Percentiles rank a stretch among this genome's conserved stretches.
Conservation (phyloP, 2,329 filamentous ascomycete genomes). For the Aspergillus sp. region DNA sequence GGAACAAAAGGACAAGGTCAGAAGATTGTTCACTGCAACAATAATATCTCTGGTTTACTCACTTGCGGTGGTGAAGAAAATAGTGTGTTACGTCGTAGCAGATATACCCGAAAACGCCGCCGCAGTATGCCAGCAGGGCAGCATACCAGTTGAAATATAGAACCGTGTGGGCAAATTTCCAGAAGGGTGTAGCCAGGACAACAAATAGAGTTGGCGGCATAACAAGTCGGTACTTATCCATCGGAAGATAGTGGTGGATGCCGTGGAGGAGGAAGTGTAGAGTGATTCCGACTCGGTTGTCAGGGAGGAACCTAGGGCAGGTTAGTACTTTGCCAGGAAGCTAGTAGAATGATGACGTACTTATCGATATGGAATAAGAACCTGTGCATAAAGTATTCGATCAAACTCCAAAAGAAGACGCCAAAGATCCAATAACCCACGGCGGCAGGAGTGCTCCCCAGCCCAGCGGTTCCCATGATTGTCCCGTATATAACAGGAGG, state of each 20-base stretch:
- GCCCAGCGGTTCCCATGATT: slow-evolving; percentile 62
- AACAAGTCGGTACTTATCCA: slow-evolving; percentile 95
- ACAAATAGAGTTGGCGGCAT: slow-evolving; percentile 93
- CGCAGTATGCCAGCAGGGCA: slow-evolving; percentile 76
- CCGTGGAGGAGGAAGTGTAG: slow-evolving; percentile 92
- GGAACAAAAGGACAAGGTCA: slow-evolving; percentile 8
- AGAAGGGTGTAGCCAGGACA: slow-evolving; percentile 82
- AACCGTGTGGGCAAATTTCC: slow-evolving; percentile 79
- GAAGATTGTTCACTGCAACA: neutral
- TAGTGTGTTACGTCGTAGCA: slow-evolving; percentile 98
- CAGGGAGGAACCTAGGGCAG: slow-evolving; percentile 70
- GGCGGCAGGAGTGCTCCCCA: slow-evolving; percentile 51
- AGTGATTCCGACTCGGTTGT: slow-evolving; percentile 84
- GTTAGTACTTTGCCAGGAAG: slow-evolving; percentile 17
- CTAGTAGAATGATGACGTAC: slow-evolving; percentile 52
- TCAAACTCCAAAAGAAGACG: slow-evolving; percentile 77
- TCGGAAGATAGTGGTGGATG: slow-evolving; percentile 97
- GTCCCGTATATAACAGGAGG: slow-evolving; percentile 76
- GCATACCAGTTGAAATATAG: slow-evolving; percentile 85
- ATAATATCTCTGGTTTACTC: slow-evolving; percentile 34
- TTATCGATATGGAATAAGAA: slow-evolving; percentile 92
- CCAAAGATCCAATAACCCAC: slow-evolving; percentile 69
- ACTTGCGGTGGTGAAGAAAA: slow-evolving; percentile 94
- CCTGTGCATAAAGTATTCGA: slow-evolving; percentile 86
- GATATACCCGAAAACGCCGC: slow-evolving; percentile 92